These are phyloP conservation scores for Heritiera fomes DNA, from an alignment of 345 rosid genomes.

Conservation along the genomic window DNA sequence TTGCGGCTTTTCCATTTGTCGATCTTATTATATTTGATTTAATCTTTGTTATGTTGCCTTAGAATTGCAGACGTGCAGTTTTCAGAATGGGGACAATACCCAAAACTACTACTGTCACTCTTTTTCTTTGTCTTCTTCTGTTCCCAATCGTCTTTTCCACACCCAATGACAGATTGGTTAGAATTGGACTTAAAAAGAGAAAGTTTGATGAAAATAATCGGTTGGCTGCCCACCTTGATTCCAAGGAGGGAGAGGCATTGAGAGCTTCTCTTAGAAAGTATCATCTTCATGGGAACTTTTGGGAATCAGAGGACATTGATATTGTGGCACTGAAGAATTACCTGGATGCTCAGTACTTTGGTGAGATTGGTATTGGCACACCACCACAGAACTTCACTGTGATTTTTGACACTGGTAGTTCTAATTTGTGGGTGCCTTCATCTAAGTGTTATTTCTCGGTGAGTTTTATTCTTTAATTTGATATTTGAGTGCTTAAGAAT, in stretches of 20 bases:
- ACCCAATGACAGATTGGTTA: slow-evolving; percentile 45
- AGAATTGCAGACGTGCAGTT: slow-evolving; percentile 27
- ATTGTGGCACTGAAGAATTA: slow-evolving; percentile 71
- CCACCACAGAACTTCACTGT: slow-evolving; percentile 91
- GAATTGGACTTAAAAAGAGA: slow-evolving; percentile 72
- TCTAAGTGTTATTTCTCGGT: slow-evolving; percentile 85
- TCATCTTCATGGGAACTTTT: slow-evolving; percentile 36
- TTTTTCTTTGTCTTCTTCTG: slow-evolving; percentile 47
- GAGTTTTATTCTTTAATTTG: slow-evolving; percentile 29
- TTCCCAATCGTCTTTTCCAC: slow-evolving; percentile 44
- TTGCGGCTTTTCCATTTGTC: background rate
- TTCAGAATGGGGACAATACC: slow-evolving; percentile 41
- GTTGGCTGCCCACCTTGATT: slow-evolving; percentile 52
- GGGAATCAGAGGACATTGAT: slow-evolving; percentile 58
- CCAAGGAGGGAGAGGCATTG: slow-evolving; percentile 49
- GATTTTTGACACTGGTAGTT: slow-evolving; percentile 94
- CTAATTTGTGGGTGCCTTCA: slow-evolving; percentile 97
- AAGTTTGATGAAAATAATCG: slow-evolving; percentile 55
- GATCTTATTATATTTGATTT: background rate
- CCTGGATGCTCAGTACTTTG: slow-evolving; percentile 94
- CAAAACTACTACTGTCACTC: slow-evolving; percentile 23
- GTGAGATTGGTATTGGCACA: slow-evolving; percentile 84
- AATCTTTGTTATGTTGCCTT: background rate
- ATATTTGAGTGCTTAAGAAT: background rate
- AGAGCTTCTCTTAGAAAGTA: slow-evolving; percentile 49